These are phyloP conservation scores for Hansenula sp. DNA, from an alignment of 1,139 yeast species.

Conservation along the genomic window DNA sequence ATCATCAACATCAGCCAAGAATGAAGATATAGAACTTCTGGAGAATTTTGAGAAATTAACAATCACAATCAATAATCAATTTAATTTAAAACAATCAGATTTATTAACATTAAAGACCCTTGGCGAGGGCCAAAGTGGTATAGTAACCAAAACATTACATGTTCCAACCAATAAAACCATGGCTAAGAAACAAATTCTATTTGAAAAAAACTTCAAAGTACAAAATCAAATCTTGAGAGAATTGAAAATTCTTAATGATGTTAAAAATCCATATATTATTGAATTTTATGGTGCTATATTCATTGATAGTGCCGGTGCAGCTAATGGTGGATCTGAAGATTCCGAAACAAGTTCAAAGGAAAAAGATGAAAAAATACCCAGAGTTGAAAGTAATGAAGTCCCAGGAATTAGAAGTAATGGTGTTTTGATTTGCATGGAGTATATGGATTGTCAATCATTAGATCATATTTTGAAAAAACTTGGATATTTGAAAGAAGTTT, in stretches of 20 bases:
- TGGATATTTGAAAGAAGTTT: slow-evolving; percentile 61
- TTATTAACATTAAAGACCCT: slow-evolving; percentile 68
- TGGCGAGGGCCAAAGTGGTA: slow-evolving; percentile 94
- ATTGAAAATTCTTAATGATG: slow-evolving; percentile 84
- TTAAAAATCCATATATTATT: slow-evolving; percentile 76
- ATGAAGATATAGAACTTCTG: slow-evolving; percentile 29
- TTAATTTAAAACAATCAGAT: slow-evolving; percentile 56
- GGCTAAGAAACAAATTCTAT: slow-evolving; percentile 87
- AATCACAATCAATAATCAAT: slow-evolving; percentile 18
- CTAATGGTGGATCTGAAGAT: not conserved
- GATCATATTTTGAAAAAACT: slow-evolving; percentile 62
- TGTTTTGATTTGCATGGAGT: slow-evolving; percentile 82
- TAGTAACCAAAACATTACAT: slow-evolving; percentile 84
- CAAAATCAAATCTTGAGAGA: slow-evolving; percentile 88
- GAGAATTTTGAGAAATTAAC: slow-evolving; percentile 31
- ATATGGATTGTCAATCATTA: slow-evolving; percentile 90
- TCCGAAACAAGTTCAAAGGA: slow-evolving; percentile 1
- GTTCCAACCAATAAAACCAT: slow-evolving; percentile 82
- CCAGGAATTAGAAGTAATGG: slow-evolving; percentile 24
- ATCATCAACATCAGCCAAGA: slow-evolving; percentile 13
- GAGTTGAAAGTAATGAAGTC: slow-evolving; percentile 9
- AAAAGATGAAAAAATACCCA: slow-evolving; percentile 6
- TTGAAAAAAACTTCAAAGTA: slow-evolving; percentile 73
- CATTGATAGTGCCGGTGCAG: slow-evolving; percentile 14
- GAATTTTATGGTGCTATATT: slow-evolving; percentile 78